A percentile compares a stretch with the other conserved stretches of the same genome.
Conservation (phyloP, 2,329 filamentous ascomycete species). For the Talaromyces atroroseus region DNA sequence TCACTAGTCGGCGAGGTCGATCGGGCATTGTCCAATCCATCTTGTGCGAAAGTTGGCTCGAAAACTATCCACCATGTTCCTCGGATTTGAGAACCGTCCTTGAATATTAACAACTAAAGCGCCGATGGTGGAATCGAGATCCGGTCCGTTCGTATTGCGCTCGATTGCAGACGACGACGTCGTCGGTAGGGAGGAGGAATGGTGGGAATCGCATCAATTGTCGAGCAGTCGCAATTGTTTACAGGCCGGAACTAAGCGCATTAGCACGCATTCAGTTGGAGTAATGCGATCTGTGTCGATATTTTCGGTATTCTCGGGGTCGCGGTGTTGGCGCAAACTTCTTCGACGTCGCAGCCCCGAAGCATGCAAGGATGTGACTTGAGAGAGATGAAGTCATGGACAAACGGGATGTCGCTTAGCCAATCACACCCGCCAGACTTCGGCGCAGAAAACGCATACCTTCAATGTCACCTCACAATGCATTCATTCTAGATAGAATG, state of each 20-base stretch:
- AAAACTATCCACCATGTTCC: background rate
- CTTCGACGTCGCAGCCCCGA: background rate
- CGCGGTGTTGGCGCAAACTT: background rate
- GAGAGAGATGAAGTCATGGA: conserved; percentile 2
- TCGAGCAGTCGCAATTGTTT: background rate
- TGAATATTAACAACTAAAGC: background rate
- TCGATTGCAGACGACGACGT: background rate
- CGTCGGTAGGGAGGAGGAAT: background rate
- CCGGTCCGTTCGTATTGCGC: background rate
- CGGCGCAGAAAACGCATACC: background rate
- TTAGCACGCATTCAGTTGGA: background rate
- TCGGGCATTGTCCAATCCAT: conserved; percentile 14
- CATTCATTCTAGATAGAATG: too few species aligned
- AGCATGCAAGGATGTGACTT: conserved; percentile 2
- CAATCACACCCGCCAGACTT: background rate
- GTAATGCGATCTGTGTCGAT: background rate
- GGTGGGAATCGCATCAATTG: background rate
- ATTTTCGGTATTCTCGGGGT: background rate
- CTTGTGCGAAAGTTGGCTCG: background rate
- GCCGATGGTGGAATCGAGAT: background rate
- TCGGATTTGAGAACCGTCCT: background rate
- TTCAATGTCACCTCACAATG: background rate
- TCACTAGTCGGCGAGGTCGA: conserved; percentile 29
- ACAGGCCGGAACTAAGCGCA: background rate
- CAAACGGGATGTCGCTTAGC: background rate